Evolutionary conservation across 345 rosid genomes (phyloP), one percentile per base, ranked within the genome.

Genomic region (Corchorus olitorius): DNA sequence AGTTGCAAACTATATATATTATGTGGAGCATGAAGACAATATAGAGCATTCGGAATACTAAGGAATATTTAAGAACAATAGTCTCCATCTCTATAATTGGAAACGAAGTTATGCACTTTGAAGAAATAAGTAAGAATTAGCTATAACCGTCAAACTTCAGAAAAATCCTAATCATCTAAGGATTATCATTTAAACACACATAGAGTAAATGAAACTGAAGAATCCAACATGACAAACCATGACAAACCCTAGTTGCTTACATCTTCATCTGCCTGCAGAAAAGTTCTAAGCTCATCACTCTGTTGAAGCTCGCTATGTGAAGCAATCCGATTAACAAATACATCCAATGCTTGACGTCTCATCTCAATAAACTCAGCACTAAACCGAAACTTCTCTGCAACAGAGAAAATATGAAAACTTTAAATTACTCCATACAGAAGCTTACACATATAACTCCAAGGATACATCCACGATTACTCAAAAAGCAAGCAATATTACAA

Each of bases 261-360:
- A 97, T 92, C 98, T 86, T 96, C 99, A 76, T 96, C 98, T 22
- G 91, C 99, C 93, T 91, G 97, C 85, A 96, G 85, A 85, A 96
- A 93, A 65, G 95, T 93, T 74, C 94, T 92, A 79, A 96, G 85
- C 87, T 93, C 99, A 63, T 93, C 97, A 84, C 98, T 96, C 73
- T 85, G 97, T 80, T 84, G 94, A 83, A 96, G 95, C 86, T 91
- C 97, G 20, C 83, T 84, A 73, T 93, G 98, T 6, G 89, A 89
- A 70, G 99, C 97, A 76, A 96, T 91, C 76, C 98, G 89, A 81
- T 93, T 94, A 55, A 94, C 90, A 86, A 96, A 96, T 75, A 87
- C 52, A 82, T 96, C 97, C 86, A 96, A 74, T 12, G 90, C 98
- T 80, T 86, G 97, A 70, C 97, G 93, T 85, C 99, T 92, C 95